Percentiles rank a stretch among this genome's conserved stretches.
Evolutionary conservation across 148 eudicot species (phyloP).

Genomic region (Vaccinium corymbosum): DNA sequence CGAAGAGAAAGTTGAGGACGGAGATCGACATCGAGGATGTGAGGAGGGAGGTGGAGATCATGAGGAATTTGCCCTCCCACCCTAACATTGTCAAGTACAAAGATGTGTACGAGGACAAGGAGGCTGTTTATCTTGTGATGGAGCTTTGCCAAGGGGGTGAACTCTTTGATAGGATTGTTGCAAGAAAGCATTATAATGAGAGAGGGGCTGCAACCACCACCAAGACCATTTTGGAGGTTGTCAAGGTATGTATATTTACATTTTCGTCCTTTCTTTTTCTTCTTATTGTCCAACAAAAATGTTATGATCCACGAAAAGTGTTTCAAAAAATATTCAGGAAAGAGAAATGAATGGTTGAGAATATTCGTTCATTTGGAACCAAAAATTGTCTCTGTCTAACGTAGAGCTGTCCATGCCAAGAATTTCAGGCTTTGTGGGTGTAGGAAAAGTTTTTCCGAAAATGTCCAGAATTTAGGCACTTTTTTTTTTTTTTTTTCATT

Average conservation of each 20-base stretch:
- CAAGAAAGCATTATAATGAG: constrained; percentile 66
- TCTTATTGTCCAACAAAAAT: too few relatives aligned
- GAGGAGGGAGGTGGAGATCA: constrained; percentile 63
- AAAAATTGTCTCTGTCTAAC: too few relatives aligned
- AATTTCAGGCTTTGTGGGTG: too few relatives aligned
- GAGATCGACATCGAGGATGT: constrained; percentile 67
- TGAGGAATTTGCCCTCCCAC: constrained; percentile 59
- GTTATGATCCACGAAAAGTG: too few relatives aligned
- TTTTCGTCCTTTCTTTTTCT: not conserved
- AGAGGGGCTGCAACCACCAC: constrained; percentile 63
- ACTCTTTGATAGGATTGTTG: constrained; percentile 68
- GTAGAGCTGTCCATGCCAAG: too few relatives aligned
- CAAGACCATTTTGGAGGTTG: constrained; percentile 59
- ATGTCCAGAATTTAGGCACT: too few relatives aligned
- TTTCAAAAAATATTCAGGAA: too few relatives aligned
- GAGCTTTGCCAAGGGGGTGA: constrained; percentile 74
- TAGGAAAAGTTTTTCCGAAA: too few relatives aligned
- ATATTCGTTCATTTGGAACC: too few relatives aligned
- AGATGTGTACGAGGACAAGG: constrained; percentile 63
- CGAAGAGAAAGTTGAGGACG: constrained; percentile 61
- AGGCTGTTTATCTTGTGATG: constrained; percentile 65
- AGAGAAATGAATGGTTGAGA: too few relatives aligned
- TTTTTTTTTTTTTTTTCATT: too few relatives aligned
- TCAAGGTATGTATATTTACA: constrained; percentile 41
- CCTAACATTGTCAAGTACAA: constrained; percentile 55